phyloP scores from a whole-genome alignment of 192 early-diverging fungal species.

The Physocladia obscura region DNA sequence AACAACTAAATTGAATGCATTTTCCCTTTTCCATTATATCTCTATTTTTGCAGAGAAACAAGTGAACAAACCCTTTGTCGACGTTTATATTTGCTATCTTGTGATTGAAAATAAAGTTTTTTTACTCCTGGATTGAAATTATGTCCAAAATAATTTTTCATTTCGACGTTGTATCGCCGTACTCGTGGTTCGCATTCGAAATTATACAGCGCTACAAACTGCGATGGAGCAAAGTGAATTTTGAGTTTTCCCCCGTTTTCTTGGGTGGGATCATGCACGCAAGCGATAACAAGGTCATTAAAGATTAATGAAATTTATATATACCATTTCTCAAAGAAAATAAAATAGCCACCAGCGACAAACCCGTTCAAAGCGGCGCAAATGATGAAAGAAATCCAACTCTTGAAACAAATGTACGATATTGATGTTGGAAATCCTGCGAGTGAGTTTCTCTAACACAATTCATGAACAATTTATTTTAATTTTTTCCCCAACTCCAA shows the following conservation, averaged over 20 bases:
- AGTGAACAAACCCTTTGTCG: not conserved
- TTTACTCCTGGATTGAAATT: too few relatives aligned
- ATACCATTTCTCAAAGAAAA: too few relatives aligned
- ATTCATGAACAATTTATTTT: not conserved
- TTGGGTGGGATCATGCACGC: slow-evolving; percentile 39
- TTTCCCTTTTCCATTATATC: not conserved
- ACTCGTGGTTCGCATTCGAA: slow-evolving; percentile 32
- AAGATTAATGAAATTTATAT: too few relatives aligned
- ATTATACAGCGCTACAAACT: slow-evolving; percentile 26
- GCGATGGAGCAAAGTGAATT: slow-evolving; percentile 25
- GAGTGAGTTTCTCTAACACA: not conserved
- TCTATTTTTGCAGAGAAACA: slow-evolving; percentile 1
- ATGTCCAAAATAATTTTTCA: slow-evolving; percentile 2
- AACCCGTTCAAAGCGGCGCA: slow-evolving; percentile 36
- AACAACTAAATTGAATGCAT: not conserved
- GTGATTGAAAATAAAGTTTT: not conserved
- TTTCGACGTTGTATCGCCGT: slow-evolving; percentile 32
- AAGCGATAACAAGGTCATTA: slow-evolving; percentile 33
- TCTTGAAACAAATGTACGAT: slow-evolving; percentile 10
- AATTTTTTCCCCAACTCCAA: not conserved
- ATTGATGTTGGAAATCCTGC: slow-evolving; percentile 14
- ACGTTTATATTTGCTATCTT: not conserved
- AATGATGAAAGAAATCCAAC: slow-evolving; percentile 29
- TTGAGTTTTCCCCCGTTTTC: slow-evolving; percentile 39
- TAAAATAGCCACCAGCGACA: slow-evolving; percentile 38